Evolutionary conservation across 2,329 filamentous ascomycete species (phyloP).

Genomic region (Fusarium penzigii): DNA sequence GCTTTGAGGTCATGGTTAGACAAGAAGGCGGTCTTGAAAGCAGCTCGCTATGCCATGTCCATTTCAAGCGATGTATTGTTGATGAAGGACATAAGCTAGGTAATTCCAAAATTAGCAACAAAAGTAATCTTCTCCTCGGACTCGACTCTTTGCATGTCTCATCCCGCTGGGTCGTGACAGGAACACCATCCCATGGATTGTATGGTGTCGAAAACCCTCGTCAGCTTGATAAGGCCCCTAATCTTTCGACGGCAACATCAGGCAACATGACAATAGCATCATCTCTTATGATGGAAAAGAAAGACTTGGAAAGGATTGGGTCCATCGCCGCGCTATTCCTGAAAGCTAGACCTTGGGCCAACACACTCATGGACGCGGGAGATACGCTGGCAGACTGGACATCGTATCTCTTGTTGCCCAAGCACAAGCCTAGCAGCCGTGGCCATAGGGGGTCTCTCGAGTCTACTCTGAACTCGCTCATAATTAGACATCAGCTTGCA

Average conservation of each 20-base stretch:
- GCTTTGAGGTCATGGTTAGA: constrained; percentile 64
- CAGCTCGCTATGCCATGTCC: constrained; percentile 63
- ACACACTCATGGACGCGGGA: constrained; percentile 53
- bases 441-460: constrained; percentile 65
- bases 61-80: constrained; percentile 86
- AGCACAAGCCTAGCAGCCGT: constrained; percentile 50
- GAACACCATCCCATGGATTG: constrained; percentile 82
- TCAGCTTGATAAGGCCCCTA: background rate
- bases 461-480: constrained; percentile 72
- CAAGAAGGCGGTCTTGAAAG: constrained; percentile 27
- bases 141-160: constrained; percentile 62
- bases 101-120: constrained; percentile 55
- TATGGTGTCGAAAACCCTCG: constrained; percentile 59
- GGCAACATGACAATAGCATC: constrained; percentile 28
- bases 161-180: constrained; percentile 85
- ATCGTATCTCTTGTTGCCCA: constrained; percentile 66
- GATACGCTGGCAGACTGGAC: constrained; percentile 68
- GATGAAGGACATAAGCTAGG: constrained; percentile 90
- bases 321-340: constrained; percentile 70
- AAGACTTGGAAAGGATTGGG: constrained; percentile 67
- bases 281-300: constrained; percentile 53
- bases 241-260: background rate
- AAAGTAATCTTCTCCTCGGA: constrained; percentile 55
- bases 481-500: constrained; percentile 75
- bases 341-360: constrained; percentile 77